A percentile compares a stretch with the other conserved stretches of the same genome.
phyloP scores from a whole-genome alignment of 352 stramenopile species.

The Pythium insidiosum region DNA sequence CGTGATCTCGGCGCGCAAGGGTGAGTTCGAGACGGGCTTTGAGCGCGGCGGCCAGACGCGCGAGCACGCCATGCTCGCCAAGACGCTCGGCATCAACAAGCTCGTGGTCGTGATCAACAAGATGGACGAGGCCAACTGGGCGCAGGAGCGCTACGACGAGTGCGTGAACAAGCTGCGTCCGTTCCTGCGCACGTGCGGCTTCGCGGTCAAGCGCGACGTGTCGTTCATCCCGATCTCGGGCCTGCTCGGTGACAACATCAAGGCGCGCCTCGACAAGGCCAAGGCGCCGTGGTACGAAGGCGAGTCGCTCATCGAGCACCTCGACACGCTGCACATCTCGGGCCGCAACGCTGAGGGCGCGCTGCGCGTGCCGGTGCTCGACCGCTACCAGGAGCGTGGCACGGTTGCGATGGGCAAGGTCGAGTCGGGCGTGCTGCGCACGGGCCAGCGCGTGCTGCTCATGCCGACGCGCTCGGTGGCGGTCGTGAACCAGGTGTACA shows the following conservation, averaged over 20 bases:
- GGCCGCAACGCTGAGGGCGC: conserved; percentile 87
- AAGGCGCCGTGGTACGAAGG: conserved; percentile 92
- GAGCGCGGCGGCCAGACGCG: conserved; percentile 97
- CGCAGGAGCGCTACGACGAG: conserved; percentile 84
- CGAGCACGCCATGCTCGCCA: conserved; percentile 98
- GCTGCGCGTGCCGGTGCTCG: conserved; percentile 95
- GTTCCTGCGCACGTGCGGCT: conserved; percentile 92
- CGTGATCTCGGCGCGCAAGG: conserved; percentile 93
- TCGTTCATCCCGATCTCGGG: conserved; percentile 97
- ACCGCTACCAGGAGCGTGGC: conserved; percentile 96
- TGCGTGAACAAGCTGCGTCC: conserved; percentile 94
- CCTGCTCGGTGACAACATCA: conserved; percentile 95
- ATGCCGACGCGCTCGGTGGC: conserved; percentile 88
- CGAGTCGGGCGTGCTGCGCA: conserved; percentile 90
- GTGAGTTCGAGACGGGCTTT: conserved; percentile 99
- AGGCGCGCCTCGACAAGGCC: conserved; percentile 69
- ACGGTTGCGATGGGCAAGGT: conserved; percentile 98
- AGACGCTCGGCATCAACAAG: conserved; percentile 98
- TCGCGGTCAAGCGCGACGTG: conserved; percentile 97
- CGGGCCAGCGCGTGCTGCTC: conserved; percentile 91
- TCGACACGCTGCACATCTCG: conserved; percentile 91
- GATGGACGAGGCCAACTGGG: conserved; percentile 98
- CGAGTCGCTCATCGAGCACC: conserved; percentile 89
- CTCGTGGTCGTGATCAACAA: conserved; percentile 99
- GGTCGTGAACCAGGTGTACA: conserved; percentile 76